phyloP scores from a whole-genome alignment of 2,329 filamentous ascomycete genomes.

The Claviceps lovelessii region DNA sequence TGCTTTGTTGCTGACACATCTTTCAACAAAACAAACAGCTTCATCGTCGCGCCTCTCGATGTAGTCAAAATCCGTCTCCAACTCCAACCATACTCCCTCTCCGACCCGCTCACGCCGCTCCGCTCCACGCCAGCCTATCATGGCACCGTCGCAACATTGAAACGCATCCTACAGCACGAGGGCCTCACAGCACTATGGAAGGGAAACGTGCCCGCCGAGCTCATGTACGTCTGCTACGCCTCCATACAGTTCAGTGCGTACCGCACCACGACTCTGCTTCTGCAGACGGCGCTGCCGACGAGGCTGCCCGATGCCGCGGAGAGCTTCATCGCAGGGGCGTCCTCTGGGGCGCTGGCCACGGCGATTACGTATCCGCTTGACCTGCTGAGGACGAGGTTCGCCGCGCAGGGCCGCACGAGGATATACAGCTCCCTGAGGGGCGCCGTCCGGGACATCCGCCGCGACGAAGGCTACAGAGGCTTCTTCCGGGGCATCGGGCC shows the following conservation, averaged over 20 bases:
- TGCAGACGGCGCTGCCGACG: conserved; percentile 36
- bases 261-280: conserved; percentile 53
- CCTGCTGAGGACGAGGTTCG: conserved; percentile 83
- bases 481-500: conserved; percentile 83
- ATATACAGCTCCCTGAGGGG: conserved; percentile 61
- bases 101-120: conserved; percentile 53
- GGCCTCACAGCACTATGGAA: conserved; percentile 87
- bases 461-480: conserved; percentile 59
- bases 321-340: conserved; percentile 70
- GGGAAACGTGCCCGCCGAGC: conserved; percentile 88
- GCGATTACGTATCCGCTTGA: conserved; percentile 83
- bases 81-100: conserved; percentile 74
- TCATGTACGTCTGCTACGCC: conserved; percentile 86
- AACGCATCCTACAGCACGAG: conserved; percentile 64
- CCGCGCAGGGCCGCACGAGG: conserved; percentile 70
- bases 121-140: conserved; percentile 45
- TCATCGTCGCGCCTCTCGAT: conserved; percentile 88
- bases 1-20: no score
- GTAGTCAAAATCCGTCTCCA: conserved; percentile 97
- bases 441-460: conserved; percentile 58
- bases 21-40: conserved; percentile 38
- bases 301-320: conserved; percentile 52
- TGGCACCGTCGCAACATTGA: conserved; percentile 62
- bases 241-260: conserved; percentile 84
- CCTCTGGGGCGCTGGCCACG: conserved; percentile 71